phyloP scores from a whole-genome alignment of 805 yeast species.

The Saccharomycopsis malanga region DNA sequence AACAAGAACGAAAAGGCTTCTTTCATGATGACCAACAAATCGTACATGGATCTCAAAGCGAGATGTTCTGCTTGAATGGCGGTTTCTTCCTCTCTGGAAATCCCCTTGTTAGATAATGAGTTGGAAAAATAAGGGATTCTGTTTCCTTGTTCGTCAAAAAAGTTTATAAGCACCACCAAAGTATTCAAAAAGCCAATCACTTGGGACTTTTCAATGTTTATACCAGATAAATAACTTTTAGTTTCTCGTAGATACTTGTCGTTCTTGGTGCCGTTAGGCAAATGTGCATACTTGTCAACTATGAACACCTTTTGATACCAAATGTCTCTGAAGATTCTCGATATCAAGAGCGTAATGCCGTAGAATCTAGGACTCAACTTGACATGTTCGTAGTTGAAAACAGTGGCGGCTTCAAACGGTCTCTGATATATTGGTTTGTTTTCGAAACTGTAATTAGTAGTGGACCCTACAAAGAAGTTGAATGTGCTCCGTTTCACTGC shows the following conservation, averaged over 20 bases:
- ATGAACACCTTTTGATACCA: slow-evolving; percentile 73
- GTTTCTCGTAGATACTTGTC: slow-evolving; percentile 29
- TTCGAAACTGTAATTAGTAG: slow-evolving; percentile 34
- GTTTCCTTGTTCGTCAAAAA: slow-evolving; percentile 37
- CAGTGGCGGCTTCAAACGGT: slow-evolving; percentile 23
- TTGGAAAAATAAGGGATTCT: slow-evolving; percentile 35
- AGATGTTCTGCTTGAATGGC: slow-evolving; percentile 86
- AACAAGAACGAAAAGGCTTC: slow-evolving; percentile 87
- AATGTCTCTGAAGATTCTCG: slow-evolving; percentile 68
- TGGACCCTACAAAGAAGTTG: slow-evolving; percentile 32
- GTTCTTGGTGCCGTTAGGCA: slow-evolving; percentile 29
- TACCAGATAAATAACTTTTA: slow-evolving; percentile 31
- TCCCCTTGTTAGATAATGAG: slow-evolving; percentile 12
- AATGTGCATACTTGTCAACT: slow-evolving; percentile 29
- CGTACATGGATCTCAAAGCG: slow-evolving; percentile 71
- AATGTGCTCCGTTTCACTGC: slow-evolving; percentile 37
- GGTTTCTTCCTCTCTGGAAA: slow-evolving; percentile 41
- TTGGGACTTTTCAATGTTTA: slow-evolving; percentile 38
- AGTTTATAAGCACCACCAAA: slow-evolving; percentile 38
- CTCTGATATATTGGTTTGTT: slow-evolving; percentile 34
- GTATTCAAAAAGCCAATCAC: slow-evolving; percentile 43
- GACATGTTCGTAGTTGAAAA: slow-evolving; percentile 58
- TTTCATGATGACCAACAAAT: slow-evolving; percentile 68
- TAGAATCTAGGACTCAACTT: slow-evolving; percentile 85
- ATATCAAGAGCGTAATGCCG: slow-evolving; percentile 71